phyloP scores from a whole-genome alignment of 139 green algal genomes.

The Coelastrella sp. region DNA sequence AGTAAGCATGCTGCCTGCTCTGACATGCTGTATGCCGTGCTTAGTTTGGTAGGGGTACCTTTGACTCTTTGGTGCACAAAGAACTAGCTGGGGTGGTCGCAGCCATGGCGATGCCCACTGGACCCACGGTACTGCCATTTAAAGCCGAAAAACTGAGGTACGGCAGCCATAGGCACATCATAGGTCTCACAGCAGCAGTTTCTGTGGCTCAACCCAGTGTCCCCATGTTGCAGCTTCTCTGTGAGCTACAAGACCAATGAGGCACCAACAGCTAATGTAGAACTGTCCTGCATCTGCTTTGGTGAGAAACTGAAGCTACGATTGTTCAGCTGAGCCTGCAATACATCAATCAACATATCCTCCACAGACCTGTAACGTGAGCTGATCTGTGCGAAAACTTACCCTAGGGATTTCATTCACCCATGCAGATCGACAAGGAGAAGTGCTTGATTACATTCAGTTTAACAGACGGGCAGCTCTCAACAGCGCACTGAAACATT shows the following conservation, averaged over 20 bases:
- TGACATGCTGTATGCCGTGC: too few relatives aligned
- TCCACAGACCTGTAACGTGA: too few relatives aligned
- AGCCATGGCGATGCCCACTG: slow-evolving; percentile 20
- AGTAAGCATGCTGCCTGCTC: too few relatives aligned
- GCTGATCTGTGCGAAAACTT: too few relatives aligned
- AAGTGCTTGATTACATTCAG: slow-evolving; percentile 40
- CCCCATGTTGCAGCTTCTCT: background rate
- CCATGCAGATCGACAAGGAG: slow-evolving; percentile 31
- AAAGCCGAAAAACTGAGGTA: slow-evolving; percentile 48
- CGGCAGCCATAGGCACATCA: too few relatives aligned
- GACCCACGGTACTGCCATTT: slow-evolving; percentile 19
- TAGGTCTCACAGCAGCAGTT: too few relatives aligned
- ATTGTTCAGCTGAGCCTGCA: too few relatives aligned
- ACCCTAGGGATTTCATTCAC: too few relatives aligned
- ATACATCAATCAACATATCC: too few relatives aligned
- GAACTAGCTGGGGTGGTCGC: background rate
- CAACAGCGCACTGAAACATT: slow-evolving; percentile 32
- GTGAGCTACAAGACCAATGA: background rate
- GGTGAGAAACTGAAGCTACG: slow-evolving; percentile 7
- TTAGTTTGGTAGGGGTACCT: too few relatives aligned
- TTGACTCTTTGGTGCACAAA: background rate
- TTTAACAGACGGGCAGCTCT: slow-evolving; percentile 39
- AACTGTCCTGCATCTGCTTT: slow-evolving; percentile 35
- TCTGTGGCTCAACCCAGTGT: too few relatives aligned
- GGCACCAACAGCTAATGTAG: background rate